Evolutionary conservation across 176 grass and related monocot species (phyloP), one percentile per base, ranked within the genome.

Genomic region (Ampelocalamus luodianensis): DNA sequence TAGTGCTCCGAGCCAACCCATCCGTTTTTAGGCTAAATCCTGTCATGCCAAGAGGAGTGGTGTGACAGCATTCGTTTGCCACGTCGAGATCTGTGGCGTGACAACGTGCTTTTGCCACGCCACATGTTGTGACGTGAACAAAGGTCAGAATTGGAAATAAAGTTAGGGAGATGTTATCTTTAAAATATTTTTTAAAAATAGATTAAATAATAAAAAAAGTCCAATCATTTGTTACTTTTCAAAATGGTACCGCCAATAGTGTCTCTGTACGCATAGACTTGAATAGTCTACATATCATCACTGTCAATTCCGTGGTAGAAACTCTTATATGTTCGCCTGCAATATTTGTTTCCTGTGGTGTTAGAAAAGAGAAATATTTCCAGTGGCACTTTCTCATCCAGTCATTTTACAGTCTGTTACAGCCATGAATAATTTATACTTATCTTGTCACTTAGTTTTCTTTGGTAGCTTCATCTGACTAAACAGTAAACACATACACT

Each of bases 391-490:
- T 72, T 59, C 29, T 63, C 58, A 40, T 59, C 34, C 16, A 55
- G 22, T 59, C 22, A 59, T 59, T 18, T 9, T 23, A 23, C 10
- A n/a, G 22, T 59, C 56, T 60, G 51, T 54, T 54, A 20, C 17
- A 54, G 1, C 51, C 17, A 54, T 54, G 51, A 54, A 54, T 54
- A 54, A 54, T 54, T 54, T 54, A 1, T 54, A 17, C n/a, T 59
- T 78, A 6, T 50, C 16, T 59, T 29, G 15, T 42, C 29, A 64
- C 17, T n/a, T 70, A 0, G 50, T 59, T 72, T 62, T 15, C 5
- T 62, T 62, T 22, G 32, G 15, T 51, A 59, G 6, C 44, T 74
- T 89, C 59, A 81, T 87, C 85, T 74, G 48, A 48, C 60, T 56
- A 36, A 67, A 50, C 56, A 59, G 8, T 0, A 37, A 5, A 12